These are phyloP conservation scores for Gaultheria prostrata DNA, from an alignment of 148 eudicot species.

Conservation along the genomic window DNA sequence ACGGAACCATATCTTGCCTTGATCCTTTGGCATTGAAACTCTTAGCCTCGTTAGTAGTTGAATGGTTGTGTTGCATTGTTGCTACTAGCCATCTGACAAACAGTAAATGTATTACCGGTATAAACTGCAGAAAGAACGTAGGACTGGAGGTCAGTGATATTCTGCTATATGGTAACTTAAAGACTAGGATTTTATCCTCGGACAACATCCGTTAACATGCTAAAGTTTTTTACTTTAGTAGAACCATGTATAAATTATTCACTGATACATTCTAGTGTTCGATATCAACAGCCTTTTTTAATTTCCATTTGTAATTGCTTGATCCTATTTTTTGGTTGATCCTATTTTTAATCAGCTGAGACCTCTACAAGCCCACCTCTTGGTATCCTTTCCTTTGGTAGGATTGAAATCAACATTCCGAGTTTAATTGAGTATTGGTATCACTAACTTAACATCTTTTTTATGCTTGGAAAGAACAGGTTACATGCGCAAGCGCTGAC, in stretches of 20 bases:
- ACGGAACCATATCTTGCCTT: not conserved
- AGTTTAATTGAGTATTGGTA: not conserved
- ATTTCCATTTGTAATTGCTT: not conserved
- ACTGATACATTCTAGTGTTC: too few relatives aligned
- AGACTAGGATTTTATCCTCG: not conserved
- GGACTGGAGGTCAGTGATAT: not conserved
- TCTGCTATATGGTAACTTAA: not conserved
- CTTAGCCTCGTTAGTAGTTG: not conserved
- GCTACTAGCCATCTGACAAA: not conserved
- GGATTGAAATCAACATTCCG: not conserved
- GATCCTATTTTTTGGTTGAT: too few relatives aligned
- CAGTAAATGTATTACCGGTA: not conserved
- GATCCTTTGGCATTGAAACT: not conserved
- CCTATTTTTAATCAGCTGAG: too few relatives aligned
- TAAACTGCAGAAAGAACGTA: not conserved
- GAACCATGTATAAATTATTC: not conserved
- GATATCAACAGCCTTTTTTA: not conserved
- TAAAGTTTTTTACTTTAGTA: not conserved
- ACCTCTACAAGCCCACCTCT: too few relatives aligned
- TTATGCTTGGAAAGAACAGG: constrained; percentile 20
- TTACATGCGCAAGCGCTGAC: constrained; percentile 44
- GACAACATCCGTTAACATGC: not conserved
- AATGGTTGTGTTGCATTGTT: not conserved
- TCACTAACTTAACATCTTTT: not conserved
- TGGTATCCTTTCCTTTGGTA: too few relatives aligned